A percentile compares a stretch with the other conserved stretches of the same genome.
These are phyloP conservation scores for Raddia distichophylla DNA, from an alignment of 176 grass and related monocot species.

Conservation along the genomic window DNA sequence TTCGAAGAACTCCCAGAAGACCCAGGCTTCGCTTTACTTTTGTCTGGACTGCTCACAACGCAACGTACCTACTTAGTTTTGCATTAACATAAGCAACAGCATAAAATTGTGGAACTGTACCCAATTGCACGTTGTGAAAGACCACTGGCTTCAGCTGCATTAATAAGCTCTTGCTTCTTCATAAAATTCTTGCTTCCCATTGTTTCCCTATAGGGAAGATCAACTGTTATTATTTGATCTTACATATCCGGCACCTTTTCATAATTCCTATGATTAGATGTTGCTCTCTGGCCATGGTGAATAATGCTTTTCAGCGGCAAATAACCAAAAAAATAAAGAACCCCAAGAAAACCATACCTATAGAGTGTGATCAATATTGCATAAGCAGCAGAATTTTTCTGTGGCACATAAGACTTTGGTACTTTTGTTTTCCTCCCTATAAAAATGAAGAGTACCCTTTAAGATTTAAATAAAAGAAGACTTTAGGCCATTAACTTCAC, in stretches of 20 bases:
- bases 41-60: constrained; percentile 65
- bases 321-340: constrained; percentile 15
- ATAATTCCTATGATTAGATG: constrained; percentile 7
- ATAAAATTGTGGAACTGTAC: constrained; percentile 46
- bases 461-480: neutral
- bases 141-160: constrained; percentile 84
- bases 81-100: neutral
- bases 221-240: neutral
- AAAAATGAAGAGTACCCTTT: too few species aligned
- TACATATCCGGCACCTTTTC: constrained; percentile 22
- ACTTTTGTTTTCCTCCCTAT: constrained; percentile 67
- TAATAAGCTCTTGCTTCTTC: constrained; percentile 89
- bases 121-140: constrained; percentile 67
- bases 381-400: constrained; percentile 72
- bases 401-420: constrained; percentile 64
- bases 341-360: constrained; percentile 45
- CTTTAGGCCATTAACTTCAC: neutral
- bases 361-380: constrained; percentile 81
- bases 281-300: neutral
- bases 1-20: constrained; percentile 55
- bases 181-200: constrained; percentile 55
- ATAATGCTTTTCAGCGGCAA: neutral
- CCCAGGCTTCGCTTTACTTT: constrained; percentile 61
- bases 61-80: constrained; percentile 23
- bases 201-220: constrained; percentile 52